A percentile compares a stretch with the other conserved stretches of the same genome.
Conservation (phyloP, 305 asterid species). For the Salvia sclarea region DNA sequence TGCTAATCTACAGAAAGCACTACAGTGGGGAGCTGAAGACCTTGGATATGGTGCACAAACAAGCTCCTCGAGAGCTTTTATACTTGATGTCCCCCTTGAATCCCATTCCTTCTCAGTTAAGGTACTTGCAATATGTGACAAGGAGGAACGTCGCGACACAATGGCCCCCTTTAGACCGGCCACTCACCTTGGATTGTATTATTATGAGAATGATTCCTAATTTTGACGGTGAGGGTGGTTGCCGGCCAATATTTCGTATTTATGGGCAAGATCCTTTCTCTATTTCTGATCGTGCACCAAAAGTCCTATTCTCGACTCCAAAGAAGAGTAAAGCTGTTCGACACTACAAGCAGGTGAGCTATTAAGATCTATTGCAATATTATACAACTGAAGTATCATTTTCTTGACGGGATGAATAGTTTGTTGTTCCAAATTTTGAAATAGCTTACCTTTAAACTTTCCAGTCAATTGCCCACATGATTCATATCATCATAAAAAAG, state of each 20-base stretch:
- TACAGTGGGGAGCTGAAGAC: constrained; percentile 88
- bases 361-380: constrained; percentile 23
- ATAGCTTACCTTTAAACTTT: constrained; percentile 21
- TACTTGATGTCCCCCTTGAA: constrained; percentile 76
- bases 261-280: constrained; percentile 80
- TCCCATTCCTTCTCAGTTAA: constrained; percentile 90
- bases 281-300: constrained; percentile 69
- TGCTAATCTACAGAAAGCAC: constrained; percentile 73
- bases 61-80: constrained; percentile 92
- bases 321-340: constrained; percentile 73
- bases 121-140: constrained; percentile 88
- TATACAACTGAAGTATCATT: constrained; percentile 6
- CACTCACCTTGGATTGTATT: constrained; percentile 83
- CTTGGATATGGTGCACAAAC: constrained; percentile 90
- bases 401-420: background rate
- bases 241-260: constrained; percentile 83
- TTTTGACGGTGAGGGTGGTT: constrained; percentile 87
- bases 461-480: background rate
- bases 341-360: constrained; percentile 78
- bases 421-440: background rate
- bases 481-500: constrained; percentile 4
- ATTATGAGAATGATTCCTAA: constrained; percentile 84
- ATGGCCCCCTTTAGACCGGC: constrained; percentile 96
- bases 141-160: constrained; percentile 83
- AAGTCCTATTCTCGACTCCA: constrained; percentile 77